Percentiles rank a stretch among this genome's conserved stretches.
Evolutionary conservation across 192 early-diverging fungal species (phyloP).

Genomic region (Backusella tuberculispora): DNA sequence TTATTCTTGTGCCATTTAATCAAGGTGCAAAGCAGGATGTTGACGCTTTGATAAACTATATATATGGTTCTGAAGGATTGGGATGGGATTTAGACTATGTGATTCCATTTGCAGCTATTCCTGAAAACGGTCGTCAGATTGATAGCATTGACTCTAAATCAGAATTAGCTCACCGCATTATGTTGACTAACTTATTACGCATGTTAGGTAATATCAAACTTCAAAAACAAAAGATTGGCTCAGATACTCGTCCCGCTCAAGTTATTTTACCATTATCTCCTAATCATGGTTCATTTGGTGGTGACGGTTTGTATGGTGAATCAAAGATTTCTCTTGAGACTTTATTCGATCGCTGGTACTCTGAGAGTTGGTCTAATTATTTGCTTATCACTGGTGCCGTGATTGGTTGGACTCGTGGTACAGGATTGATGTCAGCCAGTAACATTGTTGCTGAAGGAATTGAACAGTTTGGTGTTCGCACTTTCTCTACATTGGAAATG

Average conservation of each 20-base stretch:
- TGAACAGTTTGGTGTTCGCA: constrained; percentile 86
- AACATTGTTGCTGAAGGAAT: constrained; percentile 89
- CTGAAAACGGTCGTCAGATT: constrained; percentile 85
- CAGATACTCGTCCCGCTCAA: constrained; percentile 85
- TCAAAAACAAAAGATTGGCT: constrained; percentile 75
- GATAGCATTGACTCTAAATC: constrained; percentile 84
- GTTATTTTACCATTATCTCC: constrained; percentile 93
- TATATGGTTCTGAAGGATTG: constrained; percentile 83
- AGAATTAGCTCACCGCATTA: constrained; percentile 91
- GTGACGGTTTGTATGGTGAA: constrained; percentile 91
- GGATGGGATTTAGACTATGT: constrained; percentile 94
- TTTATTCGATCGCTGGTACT: constrained; percentile 87
- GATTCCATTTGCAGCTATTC: constrained; percentile 94
- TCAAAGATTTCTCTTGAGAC: constrained; percentile 95
- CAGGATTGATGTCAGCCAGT: constrained; percentile 91
- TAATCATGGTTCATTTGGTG: constrained; percentile 95
- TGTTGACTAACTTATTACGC: constrained; percentile 92
- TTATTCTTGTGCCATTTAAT: constrained; percentile 95
- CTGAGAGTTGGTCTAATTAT: constrained; percentile 89
- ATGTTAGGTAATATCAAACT: constrained; percentile 84
- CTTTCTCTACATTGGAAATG: constrained; percentile 94
- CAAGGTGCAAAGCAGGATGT: constrained; percentile 88
- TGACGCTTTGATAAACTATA: constrained; percentile 77
- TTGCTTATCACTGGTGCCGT: constrained; percentile 88
- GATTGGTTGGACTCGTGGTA: constrained; percentile 98